Evolutionary conservation across 192 early-diverging fungal genomes (phyloP), one percentile per base, ranked within the genome.

Genomic region (Coemansia sp.): DNA sequence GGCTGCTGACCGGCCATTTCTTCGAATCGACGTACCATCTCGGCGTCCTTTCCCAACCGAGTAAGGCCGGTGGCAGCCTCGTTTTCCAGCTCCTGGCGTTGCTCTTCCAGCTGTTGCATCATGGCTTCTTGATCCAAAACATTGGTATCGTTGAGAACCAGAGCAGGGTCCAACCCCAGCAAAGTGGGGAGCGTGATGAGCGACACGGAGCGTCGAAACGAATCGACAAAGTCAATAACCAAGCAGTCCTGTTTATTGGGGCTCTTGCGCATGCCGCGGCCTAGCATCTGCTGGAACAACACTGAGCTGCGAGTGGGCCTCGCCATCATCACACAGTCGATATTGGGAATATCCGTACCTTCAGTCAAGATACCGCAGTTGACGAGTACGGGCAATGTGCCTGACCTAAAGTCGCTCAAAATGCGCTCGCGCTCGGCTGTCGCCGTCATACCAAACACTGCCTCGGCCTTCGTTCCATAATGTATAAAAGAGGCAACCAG

Each of bases 251-350:
- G 63, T 73, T 98, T 98, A 1, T 70, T 85, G 13, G 73, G 64
- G 57, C 70, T 66, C 13, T 86, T 53, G 3, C 95, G 86, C 88
- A 98, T 86, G 1, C 96, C 96, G 32, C 96, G 89, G 13, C 96
- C 96, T 39, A 98, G 72, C 96, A 98, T 98, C 82, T 98, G 96
- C 65, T 93, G 92, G 84, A 96, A 90, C 62, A 98, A 84, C 28
- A 89, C 89, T n/a, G 85, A 75, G 40, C 93, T 95, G 33, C 85
- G 80, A 9, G 96, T 98, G 1, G 95, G 96, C 3, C 94, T 74
- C 1, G 91, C 92, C 85, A 97, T 87, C 9, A 98, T 69, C 19
- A 98, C 84, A 59, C 91, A 95, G 66, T 98, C 96, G 33, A 98
- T 92, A 6, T 68, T 75, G 6, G 96, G 94, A 16, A 98, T 93